phyloP scores from a whole-genome alignment of 768 basidiomycete genomes.

The Psilocybe cubensis region DNA sequence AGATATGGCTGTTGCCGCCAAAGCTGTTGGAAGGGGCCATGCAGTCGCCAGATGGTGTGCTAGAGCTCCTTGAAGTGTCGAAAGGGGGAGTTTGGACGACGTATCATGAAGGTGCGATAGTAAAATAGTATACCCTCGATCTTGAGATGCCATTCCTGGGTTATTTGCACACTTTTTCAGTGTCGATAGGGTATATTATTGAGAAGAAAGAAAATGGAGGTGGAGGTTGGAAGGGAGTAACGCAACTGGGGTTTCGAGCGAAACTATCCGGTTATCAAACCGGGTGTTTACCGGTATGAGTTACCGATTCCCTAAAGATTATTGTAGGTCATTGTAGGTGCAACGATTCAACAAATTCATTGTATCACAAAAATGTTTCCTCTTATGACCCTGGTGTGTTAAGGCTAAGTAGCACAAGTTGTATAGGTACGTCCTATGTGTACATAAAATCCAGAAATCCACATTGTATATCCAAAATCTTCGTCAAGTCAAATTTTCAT shows the following conservation, averaged over 20 bases:
- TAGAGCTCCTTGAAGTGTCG: constrained; percentile 56
- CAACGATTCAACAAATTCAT: background rate
- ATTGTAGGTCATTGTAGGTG: constrained; percentile 12
- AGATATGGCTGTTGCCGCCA: constrained; percentile 58
- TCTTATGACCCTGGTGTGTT: too few species aligned
- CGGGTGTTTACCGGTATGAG: constrained; percentile 6
- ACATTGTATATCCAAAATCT: background rate
- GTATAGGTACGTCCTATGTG: too few species aligned
- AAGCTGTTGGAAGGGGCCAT: constrained; percentile 55
- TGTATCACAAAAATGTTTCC: too few species aligned
- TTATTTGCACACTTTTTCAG: background rate
- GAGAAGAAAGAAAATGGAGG: background rate
- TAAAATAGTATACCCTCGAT: constrained; percentile 37
- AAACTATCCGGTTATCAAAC: constrained; percentile 11
- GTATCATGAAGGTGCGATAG: constrained; percentile 56
- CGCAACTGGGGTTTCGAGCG: background rate
- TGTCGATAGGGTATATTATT: background rate
- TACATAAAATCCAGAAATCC: too few species aligned
- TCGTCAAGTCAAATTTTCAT: constrained; percentile 17
- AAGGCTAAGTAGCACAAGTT: too few species aligned
- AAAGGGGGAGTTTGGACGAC: constrained; percentile 44
- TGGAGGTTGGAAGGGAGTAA: background rate
- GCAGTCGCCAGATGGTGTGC: constrained; percentile 60
- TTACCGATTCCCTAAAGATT: constrained; percentile 5
- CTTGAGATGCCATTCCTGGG: constrained; percentile 17